Conservation (phyloP, 768 basidiomycete species). For the Mycena venus region DNA sequence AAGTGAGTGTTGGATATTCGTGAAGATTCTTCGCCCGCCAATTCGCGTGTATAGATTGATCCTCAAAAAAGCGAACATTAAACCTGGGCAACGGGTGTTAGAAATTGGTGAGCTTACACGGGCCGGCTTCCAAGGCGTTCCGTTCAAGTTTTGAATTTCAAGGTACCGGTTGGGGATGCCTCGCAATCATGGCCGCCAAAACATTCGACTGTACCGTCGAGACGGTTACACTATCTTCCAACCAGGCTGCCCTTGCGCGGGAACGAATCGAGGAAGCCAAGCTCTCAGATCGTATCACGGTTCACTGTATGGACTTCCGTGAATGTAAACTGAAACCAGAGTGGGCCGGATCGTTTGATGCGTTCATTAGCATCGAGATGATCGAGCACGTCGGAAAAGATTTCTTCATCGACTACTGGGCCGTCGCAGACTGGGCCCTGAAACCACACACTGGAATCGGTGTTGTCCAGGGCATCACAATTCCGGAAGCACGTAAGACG, state of each 20-base stretch:
- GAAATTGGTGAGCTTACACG: conserved; percentile 63
- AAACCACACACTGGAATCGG: conserved; percentile 61
- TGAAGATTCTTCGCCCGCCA: neutral
- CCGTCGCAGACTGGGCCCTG: conserved; percentile 61
- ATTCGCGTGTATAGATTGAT: conserved; percentile 46
- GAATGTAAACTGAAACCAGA: conserved; percentile 50
- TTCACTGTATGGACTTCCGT: conserved; percentile 67
- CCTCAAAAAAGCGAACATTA: conserved; percentile 62
- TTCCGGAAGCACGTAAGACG: conserved; percentile 61
- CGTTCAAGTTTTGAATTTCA: neutral
- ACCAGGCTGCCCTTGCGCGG: conserved; percentile 63
- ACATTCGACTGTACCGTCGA: conserved; percentile 62
- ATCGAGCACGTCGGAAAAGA: conserved; percentile 68
- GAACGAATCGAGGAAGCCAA: conserved; percentile 56
- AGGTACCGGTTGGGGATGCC: conserved; percentile 67
- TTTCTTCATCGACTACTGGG: conserved; percentile 63
- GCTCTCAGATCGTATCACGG: conserved; percentile 54
- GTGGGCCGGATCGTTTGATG: conserved; percentile 64
- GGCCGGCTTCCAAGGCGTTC: neutral
- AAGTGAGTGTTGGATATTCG: conserved; percentile 29
- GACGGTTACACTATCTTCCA: conserved; percentile 65
- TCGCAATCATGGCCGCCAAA: conserved; percentile 61
- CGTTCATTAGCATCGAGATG: conserved; percentile 71
- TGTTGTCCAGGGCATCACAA: conserved; percentile 68
- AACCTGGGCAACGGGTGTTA: conserved; percentile 61